Evolutionary conservation across 352 stramenopile species (phyloP), one percentile per base, ranked within the genome.

Genomic region (Thalassiosira sp.): DNA sequence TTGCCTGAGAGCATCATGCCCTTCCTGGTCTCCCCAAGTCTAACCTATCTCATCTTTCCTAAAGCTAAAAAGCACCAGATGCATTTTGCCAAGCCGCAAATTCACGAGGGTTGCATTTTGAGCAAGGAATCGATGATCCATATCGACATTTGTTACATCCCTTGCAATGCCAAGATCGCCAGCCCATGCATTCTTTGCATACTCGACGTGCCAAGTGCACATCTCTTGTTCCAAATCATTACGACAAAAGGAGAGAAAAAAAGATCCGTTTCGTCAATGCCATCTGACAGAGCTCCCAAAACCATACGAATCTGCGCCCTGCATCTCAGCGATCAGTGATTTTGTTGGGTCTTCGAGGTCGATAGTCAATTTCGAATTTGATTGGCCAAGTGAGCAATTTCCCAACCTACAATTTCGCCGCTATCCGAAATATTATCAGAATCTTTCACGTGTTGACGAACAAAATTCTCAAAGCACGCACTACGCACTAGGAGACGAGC

Each of bases 121-220:
- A 16, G 24, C 64, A 73, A 16, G 64, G 64, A 33, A 73, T 73
- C n/a, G 40, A 25, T 15, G 37, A 11, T 10, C 64, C 64, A 51
- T 68, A 73, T 20, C 71, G n/a, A 35, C 64, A 73, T 48, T 62
- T 73, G 18, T 71, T 73, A 28, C 64, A 73, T 7, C 53, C 65
- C 35, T 57, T 62, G 28, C 64, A 73, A 64, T 73, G 64, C 64
- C 64, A 73, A 25, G 2, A 1, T 6, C 54, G 16, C 64, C 64
- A 73, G 37, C 56, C 53, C 6, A 24, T 52, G 25, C 54, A 73
- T n/a, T 71, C 3, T 11, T 45, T 45, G 40, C 64, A 73, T 5
- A 71, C 37, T n/a, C 64, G 13, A 51, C 64, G 60, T 73, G 64
- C 64, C 64, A 73, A 73, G 91, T 95, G 5, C 22, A 33, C 8